Conservation (phyloP, 192 early-diverging fungal species). For the Dissophora globulifera region DNA sequence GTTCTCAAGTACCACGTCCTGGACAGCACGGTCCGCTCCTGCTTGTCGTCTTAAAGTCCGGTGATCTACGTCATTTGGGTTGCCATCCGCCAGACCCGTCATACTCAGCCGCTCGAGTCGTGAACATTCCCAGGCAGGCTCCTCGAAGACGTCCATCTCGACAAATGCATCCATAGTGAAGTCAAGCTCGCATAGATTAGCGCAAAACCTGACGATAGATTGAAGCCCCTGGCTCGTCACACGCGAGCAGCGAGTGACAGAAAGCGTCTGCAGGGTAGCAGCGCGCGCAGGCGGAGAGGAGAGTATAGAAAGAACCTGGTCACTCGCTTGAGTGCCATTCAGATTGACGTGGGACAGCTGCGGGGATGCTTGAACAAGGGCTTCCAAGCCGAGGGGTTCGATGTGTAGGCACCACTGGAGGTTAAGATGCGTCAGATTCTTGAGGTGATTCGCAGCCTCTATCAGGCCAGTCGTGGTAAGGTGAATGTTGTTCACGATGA, state of each 20-base stretch:
- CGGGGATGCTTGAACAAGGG: conserved; percentile 4
- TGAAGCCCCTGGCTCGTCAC: conserved; percentile 1
- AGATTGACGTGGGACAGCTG: not conserved
- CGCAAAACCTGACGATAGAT: not conserved
- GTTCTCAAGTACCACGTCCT: not conserved
- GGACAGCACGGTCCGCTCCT: no score
- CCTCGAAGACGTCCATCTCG: not conserved
- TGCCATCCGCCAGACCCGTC: not conserved
- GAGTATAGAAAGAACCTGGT: not conserved
- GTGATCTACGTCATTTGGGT: no score
- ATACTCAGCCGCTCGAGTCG: not conserved
- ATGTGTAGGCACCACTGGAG: conserved; percentile 3
- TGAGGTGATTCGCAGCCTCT: not conserved
- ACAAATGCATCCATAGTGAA: not conserved
- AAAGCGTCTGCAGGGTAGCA: not conserved
- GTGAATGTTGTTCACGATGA: not conserved
- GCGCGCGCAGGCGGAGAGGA: not conserved
- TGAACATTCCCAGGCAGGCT: conserved; percentile 9
- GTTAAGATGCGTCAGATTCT: not conserved
- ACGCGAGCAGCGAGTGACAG: not conserved
- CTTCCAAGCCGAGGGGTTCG: conserved; percentile 1
- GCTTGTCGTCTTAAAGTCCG: no score
- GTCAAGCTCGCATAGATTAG: not conserved
- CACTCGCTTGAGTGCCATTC: not conserved
- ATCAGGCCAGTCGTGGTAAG: not conserved